Percentiles rank a stretch among this genome's conserved stretches.
Evolutionary conservation across 495 filamentous ascomycete species (phyloP).

Genomic region (Pseudevernia furfuracea): DNA sequence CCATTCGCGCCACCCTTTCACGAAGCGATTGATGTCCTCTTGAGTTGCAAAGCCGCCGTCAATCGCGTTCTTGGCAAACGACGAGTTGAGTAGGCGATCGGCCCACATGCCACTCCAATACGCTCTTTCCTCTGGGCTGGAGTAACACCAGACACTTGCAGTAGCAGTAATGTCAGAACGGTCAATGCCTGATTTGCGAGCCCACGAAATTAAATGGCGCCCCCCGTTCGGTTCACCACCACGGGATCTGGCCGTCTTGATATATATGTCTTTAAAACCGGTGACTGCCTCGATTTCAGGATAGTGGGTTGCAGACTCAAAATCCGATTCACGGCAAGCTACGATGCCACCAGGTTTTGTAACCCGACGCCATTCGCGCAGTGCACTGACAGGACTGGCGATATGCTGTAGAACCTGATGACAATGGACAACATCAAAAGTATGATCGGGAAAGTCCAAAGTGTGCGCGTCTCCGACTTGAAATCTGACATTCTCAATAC

Average conservation of each 20-base stretch:
- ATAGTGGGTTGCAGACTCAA: slow-evolving; percentile 37
- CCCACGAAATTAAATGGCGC: slow-evolving; percentile 43
- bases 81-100: slow-evolving; percentile 35
- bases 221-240: slow-evolving; percentile 46
- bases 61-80: slow-evolving; percentile 36
- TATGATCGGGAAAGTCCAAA: slow-evolving; percentile 38
- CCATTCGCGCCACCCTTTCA: slow-evolving; percentile 38
- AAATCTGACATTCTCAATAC: slow-evolving; percentile 41
- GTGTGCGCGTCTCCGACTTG: slow-evolving; percentile 40
- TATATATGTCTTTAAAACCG: slow-evolving; percentile 37
- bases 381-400: slow-evolving; percentile 33
- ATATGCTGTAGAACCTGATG: slow-evolving; percentile 51
- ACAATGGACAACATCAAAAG: slow-evolving; percentile 50
- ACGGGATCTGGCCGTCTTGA: slow-evolving; percentile 33
- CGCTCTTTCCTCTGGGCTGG: slow-evolving; percentile 35
- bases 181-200: slow-evolving; percentile 41
- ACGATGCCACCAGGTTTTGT: slow-evolving; percentile 46
- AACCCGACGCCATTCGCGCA: slow-evolving; percentile 46
- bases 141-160: slow-evolving; percentile 42
- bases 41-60: slow-evolving; percentile 33
- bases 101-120: slow-evolving; percentile 44
- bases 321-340: slow-evolving; percentile 43
- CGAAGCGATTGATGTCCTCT: slow-evolving; percentile 39
- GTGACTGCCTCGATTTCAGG: slow-evolving; percentile 38
- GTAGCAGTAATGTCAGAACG: slow-evolving; percentile 31